Conservation (phyloP, 768 basidiomycete species). For the Asterophora lycoperdoides region DNA sequence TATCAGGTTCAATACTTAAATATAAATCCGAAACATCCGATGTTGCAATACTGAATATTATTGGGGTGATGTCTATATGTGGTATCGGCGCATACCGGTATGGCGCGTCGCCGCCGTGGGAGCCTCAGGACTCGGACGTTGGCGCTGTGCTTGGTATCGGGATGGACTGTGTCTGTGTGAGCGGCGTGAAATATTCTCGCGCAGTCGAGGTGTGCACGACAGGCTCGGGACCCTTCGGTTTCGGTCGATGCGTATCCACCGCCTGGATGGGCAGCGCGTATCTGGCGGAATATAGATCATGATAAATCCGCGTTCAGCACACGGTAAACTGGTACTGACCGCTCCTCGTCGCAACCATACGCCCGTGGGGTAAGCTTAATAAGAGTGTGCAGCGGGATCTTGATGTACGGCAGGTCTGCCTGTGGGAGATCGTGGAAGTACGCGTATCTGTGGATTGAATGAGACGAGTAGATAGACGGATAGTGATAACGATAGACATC, state of each 20-base stretch:
- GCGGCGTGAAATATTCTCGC: slow-evolving; percentile 42
- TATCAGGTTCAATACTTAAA: too few relatives aligned
- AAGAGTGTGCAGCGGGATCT: slow-evolving; percentile 94
- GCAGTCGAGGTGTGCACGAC: slow-evolving; percentile 30
- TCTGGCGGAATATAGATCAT: slow-evolving; percentile 33
- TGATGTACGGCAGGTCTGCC: slow-evolving; percentile 94
- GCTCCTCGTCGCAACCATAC: slow-evolving; percentile 97
- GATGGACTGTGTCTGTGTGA: slow-evolving; percentile 1
- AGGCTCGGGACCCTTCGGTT: slow-evolving; percentile 41
- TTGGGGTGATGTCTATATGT: too few relatives aligned
- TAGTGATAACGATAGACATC: neutral
- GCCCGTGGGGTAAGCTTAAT: slow-evolving; percentile 98
- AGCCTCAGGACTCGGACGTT: neutral
- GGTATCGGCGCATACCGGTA: too few relatives aligned
- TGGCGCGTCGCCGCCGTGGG: too few relatives aligned
- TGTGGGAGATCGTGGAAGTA: slow-evolving; percentile 94
- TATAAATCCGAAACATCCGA: too few relatives aligned
- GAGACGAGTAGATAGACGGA: slow-evolving; percentile 11
- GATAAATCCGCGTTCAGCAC: neutral
- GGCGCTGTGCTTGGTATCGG: neutral
- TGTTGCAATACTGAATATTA: too few relatives aligned
- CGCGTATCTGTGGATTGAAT: slow-evolving; percentile 62
- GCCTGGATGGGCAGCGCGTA: slow-evolving; percentile 89
- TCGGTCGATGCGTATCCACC: slow-evolving; percentile 87
- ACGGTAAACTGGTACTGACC: slow-evolving; percentile 40